Conservation (phyloP, 2,329 filamentous ascomycete genomes). For the Metarhizium brunneum region DNA sequence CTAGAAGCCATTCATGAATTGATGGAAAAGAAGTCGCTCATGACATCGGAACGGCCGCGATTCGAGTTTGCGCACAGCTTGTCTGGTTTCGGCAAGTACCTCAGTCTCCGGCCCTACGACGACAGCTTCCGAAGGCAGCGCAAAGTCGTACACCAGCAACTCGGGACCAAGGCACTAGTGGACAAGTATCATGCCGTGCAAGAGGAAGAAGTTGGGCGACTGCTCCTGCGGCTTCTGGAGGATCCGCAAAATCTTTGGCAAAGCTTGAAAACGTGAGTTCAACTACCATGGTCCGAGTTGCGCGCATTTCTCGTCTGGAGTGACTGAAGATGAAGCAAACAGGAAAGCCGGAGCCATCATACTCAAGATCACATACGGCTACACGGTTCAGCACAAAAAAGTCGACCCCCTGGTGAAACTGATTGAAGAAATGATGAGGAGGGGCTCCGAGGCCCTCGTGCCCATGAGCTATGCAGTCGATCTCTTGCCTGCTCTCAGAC, state of each 20-base stretch:
- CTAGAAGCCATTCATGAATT: slow-evolving; percentile 22
- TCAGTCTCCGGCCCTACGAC: neutral
- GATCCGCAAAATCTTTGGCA: neutral
- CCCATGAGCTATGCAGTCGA: slow-evolving; percentile 23
- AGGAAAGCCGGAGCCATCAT: neutral
- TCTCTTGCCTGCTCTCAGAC: slow-evolving; percentile 16
- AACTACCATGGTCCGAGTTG: no score
- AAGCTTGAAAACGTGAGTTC: slow-evolving; percentile 1
- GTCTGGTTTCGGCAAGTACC: neutral
- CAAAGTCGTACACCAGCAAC: slow-evolving; percentile 1
- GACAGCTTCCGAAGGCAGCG: neutral
- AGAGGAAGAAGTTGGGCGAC: neutral
- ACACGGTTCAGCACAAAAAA: slow-evolving; percentile 19
- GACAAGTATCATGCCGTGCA: slow-evolving; percentile 11
- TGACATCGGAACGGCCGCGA: slow-evolving; percentile 10
- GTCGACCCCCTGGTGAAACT: slow-evolving; percentile 20
- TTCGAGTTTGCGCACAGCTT: neutral
- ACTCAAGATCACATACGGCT: slow-evolving; percentile 17
- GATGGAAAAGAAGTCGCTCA: slow-evolving; percentile 21
- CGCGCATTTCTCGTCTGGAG: no score
- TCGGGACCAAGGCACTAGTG: neutral
- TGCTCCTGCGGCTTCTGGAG: neutral
- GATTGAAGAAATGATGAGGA: slow-evolving; percentile 18
- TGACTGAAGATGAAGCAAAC: no score
- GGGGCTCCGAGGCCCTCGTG: slow-evolving; percentile 17